These are phyloP conservation scores for Thraustochytrium sp. DNA, from an alignment of 352 stramenopile species.

Conservation along the genomic window DNA sequence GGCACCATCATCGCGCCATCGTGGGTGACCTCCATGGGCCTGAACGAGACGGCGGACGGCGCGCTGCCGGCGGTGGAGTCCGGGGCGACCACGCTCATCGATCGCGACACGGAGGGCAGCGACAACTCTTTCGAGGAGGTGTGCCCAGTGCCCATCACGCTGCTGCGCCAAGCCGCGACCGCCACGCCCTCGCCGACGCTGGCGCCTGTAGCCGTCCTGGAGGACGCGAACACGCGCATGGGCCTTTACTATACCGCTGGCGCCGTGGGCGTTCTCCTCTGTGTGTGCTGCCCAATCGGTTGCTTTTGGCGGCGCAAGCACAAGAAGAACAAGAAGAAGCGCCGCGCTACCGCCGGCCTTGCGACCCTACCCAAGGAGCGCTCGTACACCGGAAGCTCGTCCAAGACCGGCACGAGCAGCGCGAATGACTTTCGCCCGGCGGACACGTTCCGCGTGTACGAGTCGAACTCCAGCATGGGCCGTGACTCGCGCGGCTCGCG, in stretches of 20 bases:
- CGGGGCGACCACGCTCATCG: neutral
- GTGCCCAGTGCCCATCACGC: neutral
- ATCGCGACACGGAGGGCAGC: neutral
- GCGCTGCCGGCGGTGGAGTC: neutral
- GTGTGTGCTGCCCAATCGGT: no score
- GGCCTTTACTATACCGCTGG: no score
- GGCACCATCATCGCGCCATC: neutral
- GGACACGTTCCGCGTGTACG: neutral
- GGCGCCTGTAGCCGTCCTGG: no score
- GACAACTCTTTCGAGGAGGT: neutral
- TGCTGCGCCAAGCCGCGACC: neutral
- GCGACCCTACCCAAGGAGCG: neutral
- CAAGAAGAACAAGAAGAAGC: neutral
- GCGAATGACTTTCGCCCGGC: neutral
- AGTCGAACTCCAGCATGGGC: neutral
- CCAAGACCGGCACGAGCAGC: neutral
- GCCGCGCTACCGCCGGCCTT: neutral
- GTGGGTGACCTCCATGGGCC: neutral
- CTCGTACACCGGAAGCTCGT: neutral
- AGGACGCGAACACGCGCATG: no score
- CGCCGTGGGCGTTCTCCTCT: no score
- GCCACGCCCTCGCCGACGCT: no score
- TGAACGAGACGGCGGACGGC: neutral
- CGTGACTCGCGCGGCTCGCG: neutral
- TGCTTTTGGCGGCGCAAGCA: neutral